Conservation (phyloP, 1,284 basidiomycete genomes). For the Sanghuangporus baumii region DNA sequence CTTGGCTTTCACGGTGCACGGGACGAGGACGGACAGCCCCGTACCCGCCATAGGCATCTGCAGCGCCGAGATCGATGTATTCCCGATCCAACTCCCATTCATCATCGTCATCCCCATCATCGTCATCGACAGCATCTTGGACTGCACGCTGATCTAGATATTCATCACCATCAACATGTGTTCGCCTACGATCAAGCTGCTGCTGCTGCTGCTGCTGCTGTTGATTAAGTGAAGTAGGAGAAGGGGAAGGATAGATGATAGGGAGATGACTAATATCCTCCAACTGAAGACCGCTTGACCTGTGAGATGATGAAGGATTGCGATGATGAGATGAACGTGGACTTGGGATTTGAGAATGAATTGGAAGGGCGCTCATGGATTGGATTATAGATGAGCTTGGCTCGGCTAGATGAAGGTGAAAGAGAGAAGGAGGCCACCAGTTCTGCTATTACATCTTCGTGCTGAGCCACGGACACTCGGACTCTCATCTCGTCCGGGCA, state of each 20-base stretch:
- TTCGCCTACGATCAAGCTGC: not conserved
- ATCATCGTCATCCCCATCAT: too few relatives aligned
- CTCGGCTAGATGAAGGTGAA: not conserved
- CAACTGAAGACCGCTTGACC: not conserved
- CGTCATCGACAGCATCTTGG: not conserved
- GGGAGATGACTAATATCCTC: not conserved
- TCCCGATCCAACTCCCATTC: conserved; percentile 3
- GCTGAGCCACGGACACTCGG: not conserved
- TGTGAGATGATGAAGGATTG: not conserved
- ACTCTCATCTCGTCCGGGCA: not conserved
- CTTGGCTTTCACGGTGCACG: conserved; percentile 4
- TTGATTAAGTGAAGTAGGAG: not conserved
- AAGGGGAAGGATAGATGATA: not conserved
- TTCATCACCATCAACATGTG: not conserved
- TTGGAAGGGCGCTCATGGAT: not conserved
- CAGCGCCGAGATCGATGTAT: not conserved
- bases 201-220: not conserved
- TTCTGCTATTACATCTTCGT: not conserved
- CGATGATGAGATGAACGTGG: not conserved
- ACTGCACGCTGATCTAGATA: not conserved
- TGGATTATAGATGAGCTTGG: not conserved
- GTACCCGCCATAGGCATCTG: not conserved
- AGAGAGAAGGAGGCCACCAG: not conserved
- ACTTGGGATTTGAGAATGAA: not conserved
- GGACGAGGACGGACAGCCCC: not conserved